A percentile compares a stretch with the other conserved stretches of the same genome.
Conservation (phyloP, 805 yeast species). For the Debaryomyces tyrocola region DNA sequence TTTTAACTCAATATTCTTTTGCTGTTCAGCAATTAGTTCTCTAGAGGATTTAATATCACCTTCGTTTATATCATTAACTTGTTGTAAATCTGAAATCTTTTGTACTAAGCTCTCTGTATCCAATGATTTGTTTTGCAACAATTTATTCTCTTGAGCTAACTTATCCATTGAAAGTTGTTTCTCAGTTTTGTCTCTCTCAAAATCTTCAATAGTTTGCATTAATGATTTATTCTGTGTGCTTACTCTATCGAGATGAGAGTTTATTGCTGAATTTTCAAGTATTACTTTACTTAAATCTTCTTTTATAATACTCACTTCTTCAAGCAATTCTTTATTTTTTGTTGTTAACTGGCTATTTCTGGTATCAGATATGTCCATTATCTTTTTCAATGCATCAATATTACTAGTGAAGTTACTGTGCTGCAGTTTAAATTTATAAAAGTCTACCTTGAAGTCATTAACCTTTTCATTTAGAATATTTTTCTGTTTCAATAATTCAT, state of each 20-base stretch:
- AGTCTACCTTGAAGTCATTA: slow-evolving; percentile 9
- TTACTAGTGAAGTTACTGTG: slow-evolving; percentile 3
- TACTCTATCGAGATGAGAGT: not conserved
- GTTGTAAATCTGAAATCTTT: not conserved
- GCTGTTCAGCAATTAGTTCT: slow-evolving; percentile 21
- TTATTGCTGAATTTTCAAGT: not conserved
- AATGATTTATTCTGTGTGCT: not conserved
- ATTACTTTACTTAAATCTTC: not conserved
- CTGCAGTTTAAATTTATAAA: slow-evolving; percentile 8
- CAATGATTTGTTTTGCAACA: not conserved
- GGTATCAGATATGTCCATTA: not conserved
- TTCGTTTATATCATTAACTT: not conserved
- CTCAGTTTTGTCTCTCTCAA: not conserved
- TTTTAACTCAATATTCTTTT: slow-evolving; percentile 15
- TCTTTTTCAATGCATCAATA: not conserved
- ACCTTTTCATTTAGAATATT: slow-evolving; percentile 2
- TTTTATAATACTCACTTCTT: not conserved
- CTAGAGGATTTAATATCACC: slow-evolving; percentile 1
- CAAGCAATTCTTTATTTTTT: not conserved
- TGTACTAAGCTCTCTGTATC: not conserved
- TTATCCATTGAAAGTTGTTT: not conserved
- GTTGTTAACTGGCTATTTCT: not conserved
- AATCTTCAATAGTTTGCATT: not conserved
- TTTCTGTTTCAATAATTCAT: slow-evolving; percentile 2
- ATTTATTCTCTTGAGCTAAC: not conserved